phyloP scores from a whole-genome alignment of 352 stramenopile species.

The Thalassiosira allenii region DNA sequence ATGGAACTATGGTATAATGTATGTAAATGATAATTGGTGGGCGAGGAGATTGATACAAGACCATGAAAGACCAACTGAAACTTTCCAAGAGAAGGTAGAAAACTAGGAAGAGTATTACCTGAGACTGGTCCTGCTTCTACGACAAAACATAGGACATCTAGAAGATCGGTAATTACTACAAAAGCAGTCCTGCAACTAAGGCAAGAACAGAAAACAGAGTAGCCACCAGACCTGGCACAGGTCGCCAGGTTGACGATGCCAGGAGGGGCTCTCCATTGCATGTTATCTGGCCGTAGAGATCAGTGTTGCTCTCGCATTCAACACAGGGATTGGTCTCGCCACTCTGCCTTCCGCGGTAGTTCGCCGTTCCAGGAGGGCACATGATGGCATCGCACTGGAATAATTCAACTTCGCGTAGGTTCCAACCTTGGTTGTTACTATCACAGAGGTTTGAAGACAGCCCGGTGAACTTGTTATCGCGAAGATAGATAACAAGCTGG shows the following conservation, averaged over 20 bases:
- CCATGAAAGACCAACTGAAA: too few relatives aligned
- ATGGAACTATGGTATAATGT: too few relatives aligned
- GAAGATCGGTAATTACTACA: too few relatives aligned
- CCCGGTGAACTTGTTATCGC: slow-evolving; percentile 58
- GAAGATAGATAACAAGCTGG: slow-evolving; percentile 59
- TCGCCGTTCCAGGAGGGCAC: slow-evolving; percentile 71
- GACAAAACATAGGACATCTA: too few relatives aligned
- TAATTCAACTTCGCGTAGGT: slow-evolving; percentile 70
- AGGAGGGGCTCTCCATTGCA: slow-evolving; percentile 42
- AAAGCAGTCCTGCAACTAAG: too few relatives aligned
- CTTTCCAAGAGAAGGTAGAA: too few relatives aligned
- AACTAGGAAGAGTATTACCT: too few relatives aligned
- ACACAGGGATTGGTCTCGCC: slow-evolving; percentile 36
- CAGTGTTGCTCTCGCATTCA: slow-evolving; percentile 36
- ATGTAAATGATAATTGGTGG: too few relatives aligned
- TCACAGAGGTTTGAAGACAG: slow-evolving; percentile 51
- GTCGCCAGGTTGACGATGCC: slow-evolving; percentile 18
- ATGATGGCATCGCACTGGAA: slow-evolving; percentile 81
- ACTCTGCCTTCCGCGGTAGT: slow-evolving; percentile 58
- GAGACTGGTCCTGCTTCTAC: too few relatives aligned
- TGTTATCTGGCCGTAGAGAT: slow-evolving; percentile 53
- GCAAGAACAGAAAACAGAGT: too few relatives aligned
- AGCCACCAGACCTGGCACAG: not conserved
- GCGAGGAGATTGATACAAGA: too few relatives aligned
- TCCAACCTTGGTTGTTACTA: slow-evolving; percentile 67